Evolutionary conservation across 768 basidiomycete species (phyloP).

Genomic region (Polyporus arcularius): DNA sequence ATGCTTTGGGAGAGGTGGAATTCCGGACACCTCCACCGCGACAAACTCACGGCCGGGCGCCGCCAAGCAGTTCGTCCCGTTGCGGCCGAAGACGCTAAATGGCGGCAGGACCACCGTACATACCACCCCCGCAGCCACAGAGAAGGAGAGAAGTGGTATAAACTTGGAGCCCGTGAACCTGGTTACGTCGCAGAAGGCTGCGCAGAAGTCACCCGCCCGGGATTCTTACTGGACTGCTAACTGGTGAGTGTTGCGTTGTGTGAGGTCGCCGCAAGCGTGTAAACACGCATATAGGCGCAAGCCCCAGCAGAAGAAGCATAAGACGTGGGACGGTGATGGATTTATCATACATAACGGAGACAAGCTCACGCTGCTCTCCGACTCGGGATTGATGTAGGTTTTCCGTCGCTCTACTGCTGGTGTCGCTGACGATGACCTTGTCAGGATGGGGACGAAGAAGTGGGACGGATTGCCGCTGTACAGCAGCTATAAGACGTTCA

Average conservation of each 20-base stretch:
- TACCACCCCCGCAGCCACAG: constrained; percentile 26
- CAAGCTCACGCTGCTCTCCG: constrained; percentile 63
- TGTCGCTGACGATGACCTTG: constrained; percentile 40
- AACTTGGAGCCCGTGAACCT: constrained; percentile 42
- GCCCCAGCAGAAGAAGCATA: constrained; percentile 72
- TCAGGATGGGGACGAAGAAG: constrained; percentile 59
- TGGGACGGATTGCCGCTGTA: constrained; percentile 59
- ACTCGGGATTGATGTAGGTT: constrained; percentile 69
- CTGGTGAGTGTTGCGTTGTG: constrained; percentile 45
- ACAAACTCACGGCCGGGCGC: constrained; percentile 31
- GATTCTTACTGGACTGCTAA: constrained; percentile 67
- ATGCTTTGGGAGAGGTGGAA: constrained; percentile 53
- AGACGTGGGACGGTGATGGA: constrained; percentile 85
- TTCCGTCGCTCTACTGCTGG: constrained; percentile 25
- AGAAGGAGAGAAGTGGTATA: constrained; percentile 31
- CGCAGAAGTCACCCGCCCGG: not conserved
- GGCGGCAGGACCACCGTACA: constrained; percentile 24
- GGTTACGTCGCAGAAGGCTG: constrained; percentile 7
- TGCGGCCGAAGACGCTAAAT: constrained; percentile 32
- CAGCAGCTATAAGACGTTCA: constrained; percentile 46
- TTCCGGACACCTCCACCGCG: constrained; percentile 13
- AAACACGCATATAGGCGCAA: constrained; percentile 57
- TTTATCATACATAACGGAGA: constrained; percentile 54
- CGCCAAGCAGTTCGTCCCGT: constrained; percentile 33
- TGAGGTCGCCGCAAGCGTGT: not conserved